Percentiles rank a stretch among this genome's conserved stretches.
phyloP scores from a whole-genome alignment of 73 alveolate species.

The Strombidium stylifer region DNA sequence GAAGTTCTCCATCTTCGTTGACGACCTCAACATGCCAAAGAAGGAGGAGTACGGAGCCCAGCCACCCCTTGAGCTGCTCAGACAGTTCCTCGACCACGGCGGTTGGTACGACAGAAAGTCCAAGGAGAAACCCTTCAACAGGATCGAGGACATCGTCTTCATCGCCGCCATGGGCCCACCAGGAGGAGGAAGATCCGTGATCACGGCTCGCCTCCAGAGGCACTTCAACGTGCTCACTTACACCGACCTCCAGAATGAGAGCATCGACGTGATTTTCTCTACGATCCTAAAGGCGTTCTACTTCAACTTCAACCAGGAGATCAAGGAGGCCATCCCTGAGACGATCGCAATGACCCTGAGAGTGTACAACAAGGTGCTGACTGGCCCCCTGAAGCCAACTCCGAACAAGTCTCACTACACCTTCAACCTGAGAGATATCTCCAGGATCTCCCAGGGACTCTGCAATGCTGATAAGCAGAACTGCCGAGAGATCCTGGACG shows the following conservation, averaged over 20 bases:
- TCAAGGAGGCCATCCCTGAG: constrained; percentile 59
- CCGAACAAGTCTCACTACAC: constrained; percentile 99
- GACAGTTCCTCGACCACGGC: constrained; percentile 99
- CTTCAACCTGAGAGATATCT: constrained; percentile 98
- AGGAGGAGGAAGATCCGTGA: constrained; percentile 99
- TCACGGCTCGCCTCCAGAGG: constrained; percentile 96
- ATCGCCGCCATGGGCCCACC: constrained; percentile 99
- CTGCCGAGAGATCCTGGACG: constrained; percentile 54
- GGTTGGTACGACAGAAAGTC: constrained; percentile 99
- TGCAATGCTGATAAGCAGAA: constrained; percentile 62
- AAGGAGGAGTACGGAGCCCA: constrained; percentile 99
- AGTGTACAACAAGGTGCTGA: constrained; percentile 90
- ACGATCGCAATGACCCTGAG: constrained; percentile 81
- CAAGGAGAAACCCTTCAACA: constrained; percentile 88
- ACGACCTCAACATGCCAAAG: constrained; percentile 99
- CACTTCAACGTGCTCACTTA: constrained; percentile 97
- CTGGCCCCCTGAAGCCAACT: constrained; percentile 96
- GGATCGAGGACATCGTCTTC: constrained; percentile 94
- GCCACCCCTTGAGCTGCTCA: constrained; percentile 99
- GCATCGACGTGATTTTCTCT: constrained; percentile 91
- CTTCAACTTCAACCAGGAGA: constrained; percentile 64
- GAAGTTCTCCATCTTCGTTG: constrained; percentile 97
- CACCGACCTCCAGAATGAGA: constrained; percentile 94
- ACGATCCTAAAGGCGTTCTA: constrained; percentile 86
- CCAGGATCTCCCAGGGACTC: constrained; percentile 93